Percentiles rank a stretch among this genome's conserved stretches.
phyloP scores from a whole-genome alignment of 192 early-diverging fungal genomes.

The Funneliformis mosseae region DNA sequence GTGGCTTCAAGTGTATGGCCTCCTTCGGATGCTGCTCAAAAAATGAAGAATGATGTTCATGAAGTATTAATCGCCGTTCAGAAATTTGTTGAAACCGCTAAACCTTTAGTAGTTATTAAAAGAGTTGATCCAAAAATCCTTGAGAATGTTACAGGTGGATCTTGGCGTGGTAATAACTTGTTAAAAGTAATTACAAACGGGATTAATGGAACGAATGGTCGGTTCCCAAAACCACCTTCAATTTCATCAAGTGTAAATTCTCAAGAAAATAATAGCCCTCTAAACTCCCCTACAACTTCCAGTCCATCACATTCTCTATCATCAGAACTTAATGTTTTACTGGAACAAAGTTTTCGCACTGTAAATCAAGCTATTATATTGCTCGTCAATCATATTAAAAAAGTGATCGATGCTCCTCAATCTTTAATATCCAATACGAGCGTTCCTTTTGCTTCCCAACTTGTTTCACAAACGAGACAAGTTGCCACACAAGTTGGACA shows the following conservation, averaged over 20 bases:
- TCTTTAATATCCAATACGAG: neutral
- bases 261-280: neutral
- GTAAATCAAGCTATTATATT: conserved; percentile 37
- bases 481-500: conserved; percentile 39
- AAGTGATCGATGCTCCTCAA: conserved; percentile 33
- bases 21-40: conserved; percentile 75
- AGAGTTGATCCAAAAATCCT: conserved; percentile 25
- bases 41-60: conserved; percentile 72
- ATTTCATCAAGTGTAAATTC: neutral
- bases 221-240: neutral
- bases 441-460: conserved; percentile 32
- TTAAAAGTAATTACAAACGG: neutral
- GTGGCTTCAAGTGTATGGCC: conserved; percentile 89
- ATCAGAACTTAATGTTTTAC: conserved; percentile 32
- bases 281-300: neutral
- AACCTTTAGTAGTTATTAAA: conserved; percentile 44
- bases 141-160: conserved; percentile 19
- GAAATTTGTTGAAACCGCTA: conserved; percentile 72
- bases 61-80: conserved; percentile 78
- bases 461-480: conserved; percentile 43
- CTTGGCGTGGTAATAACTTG: conserved; percentile 32
- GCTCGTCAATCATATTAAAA: conserved; percentile 36
- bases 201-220: neutral
- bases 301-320: conserved; percentile 9
- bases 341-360: conserved; percentile 44